Percentiles rank a stretch among this genome's conserved stretches.
Conservation (phyloP, 139 green algal genomes). For the Asterochloris sp. region DNA sequence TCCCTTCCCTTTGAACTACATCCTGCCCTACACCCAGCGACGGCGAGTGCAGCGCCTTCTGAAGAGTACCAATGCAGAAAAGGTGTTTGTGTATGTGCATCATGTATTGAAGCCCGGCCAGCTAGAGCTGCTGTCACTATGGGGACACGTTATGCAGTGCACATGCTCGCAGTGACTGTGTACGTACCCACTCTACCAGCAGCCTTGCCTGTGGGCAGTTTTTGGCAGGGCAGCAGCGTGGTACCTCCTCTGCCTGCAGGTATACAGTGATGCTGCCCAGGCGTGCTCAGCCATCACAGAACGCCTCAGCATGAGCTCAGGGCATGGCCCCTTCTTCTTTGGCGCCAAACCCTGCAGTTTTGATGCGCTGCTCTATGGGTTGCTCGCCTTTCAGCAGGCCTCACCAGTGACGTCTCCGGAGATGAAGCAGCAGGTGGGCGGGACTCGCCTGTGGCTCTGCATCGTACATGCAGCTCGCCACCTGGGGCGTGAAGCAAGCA, state of each 20-base stretch:
- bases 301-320: constrained; percentile 24
- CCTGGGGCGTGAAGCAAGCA: background rate
- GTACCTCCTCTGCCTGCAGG: constrained; percentile 14
- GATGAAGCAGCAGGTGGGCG: constrained; percentile 33
- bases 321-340: constrained; percentile 49
- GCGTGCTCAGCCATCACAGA: constrained; percentile 43
- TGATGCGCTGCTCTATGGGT: constrained; percentile 60
- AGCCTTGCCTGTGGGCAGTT: background rate
- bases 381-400: constrained; percentile 50
- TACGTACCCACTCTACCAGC: background rate
- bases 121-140: background rate
- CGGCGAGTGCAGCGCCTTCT: constrained; percentile 34
- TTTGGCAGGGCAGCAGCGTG: background rate
- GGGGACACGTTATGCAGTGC: background rate
- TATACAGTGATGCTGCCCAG: constrained; percentile 36
- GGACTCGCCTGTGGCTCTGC: background rate
- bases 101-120: background rate
- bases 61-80: constrained; percentile 19
- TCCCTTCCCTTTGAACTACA: constrained; percentile 59
- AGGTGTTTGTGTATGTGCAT: constrained; percentile 29
- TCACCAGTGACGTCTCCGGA: constrained; percentile 50
- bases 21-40: constrained; percentile 43
- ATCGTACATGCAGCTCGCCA: background rate
- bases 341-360: constrained; percentile 50
- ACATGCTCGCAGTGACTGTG: background rate